Evolutionary conservation across 2,329 filamentous ascomycete genomes (phyloP).

Genomic region (Drechslera avenae): DNA sequence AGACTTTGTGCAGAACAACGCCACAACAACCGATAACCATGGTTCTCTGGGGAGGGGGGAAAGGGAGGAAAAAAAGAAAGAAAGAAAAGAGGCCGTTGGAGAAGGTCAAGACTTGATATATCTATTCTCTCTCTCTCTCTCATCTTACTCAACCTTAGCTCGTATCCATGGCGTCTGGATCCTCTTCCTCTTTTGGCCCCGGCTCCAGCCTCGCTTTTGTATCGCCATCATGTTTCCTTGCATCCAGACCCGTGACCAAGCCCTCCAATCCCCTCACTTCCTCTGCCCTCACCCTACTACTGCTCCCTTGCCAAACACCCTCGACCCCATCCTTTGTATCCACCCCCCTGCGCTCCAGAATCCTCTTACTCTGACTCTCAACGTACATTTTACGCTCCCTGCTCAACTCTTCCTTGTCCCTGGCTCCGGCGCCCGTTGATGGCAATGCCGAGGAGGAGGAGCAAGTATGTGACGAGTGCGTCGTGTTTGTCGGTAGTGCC

Average conservation of each 20-base stretch:
- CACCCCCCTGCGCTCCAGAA: slow-evolving; percentile 75
- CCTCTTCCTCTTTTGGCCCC: slow-evolving; percentile 5
- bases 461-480: slow-evolving; percentile 4
- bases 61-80: no score
- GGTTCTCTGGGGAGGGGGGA: no score
- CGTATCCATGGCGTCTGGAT: slow-evolving; percentile 35
- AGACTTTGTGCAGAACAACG: no score
- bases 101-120: no score
- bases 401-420: slow-evolving; percentile 56
- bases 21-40: no score
- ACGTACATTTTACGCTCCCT: slow-evolving; percentile 81
- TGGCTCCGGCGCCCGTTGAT: slow-evolving; percentile 11
- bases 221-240: slow-evolving; percentile 5
- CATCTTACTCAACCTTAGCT: no score
- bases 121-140: not conserved
- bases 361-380: slow-evolving; percentile 75
- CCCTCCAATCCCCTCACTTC: slow-evolving; percentile 42
- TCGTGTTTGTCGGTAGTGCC: slow-evolving; percentile 25
- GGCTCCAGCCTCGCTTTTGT: no score
- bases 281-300: slow-evolving; percentile 27
- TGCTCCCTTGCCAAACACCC: slow-evolving; percentile 31
- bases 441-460: slow-evolving; percentile 4
- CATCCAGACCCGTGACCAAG: slow-evolving; percentile 24
- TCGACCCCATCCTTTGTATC: slow-evolving; percentile 54
- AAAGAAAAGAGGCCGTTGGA: no score